Evolutionary conservation across 106 monocot genomes (phyloP).

Genomic region (Apostasia shenzhenica): DNA sequence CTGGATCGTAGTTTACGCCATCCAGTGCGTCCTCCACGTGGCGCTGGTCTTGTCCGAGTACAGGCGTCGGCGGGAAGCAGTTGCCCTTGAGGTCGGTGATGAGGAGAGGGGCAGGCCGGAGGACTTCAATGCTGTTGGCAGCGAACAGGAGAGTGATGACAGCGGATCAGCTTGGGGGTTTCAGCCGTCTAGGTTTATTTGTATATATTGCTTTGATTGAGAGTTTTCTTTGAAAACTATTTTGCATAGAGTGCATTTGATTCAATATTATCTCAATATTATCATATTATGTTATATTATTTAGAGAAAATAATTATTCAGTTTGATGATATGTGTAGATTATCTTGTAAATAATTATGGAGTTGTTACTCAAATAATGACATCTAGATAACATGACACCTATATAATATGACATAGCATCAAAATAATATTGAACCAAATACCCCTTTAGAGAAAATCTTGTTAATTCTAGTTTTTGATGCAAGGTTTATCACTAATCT

Average conservation of each 20-base stretch:
- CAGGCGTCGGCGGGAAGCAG: conserved; percentile 32
- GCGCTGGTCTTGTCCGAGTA: conserved; percentile 68
- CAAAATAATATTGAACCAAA: too few relatives aligned
- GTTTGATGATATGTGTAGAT: background rate
- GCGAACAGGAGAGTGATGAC: conserved; percentile 30
- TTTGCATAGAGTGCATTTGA: background rate
- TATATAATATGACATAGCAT: too few relatives aligned
- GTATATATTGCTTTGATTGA: background rate
- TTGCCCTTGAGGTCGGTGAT: conserved; percentile 5
- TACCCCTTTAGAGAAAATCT: background rate
- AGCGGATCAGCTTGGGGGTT: conserved; percentile 1
- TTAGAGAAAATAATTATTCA: too few relatives aligned
- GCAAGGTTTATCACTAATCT: background rate
- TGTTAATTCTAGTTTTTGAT: background rate
- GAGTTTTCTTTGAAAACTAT: background rate
- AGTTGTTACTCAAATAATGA: too few relatives aligned
- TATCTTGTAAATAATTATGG: background rate
- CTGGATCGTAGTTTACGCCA: conserved; percentile 66
- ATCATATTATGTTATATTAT: too few relatives aligned
- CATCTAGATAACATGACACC: too few relatives aligned
- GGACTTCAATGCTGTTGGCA: conserved; percentile 20
- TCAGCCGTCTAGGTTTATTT: conserved; percentile 19
- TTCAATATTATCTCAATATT: background rate
- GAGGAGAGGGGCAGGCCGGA: background rate
- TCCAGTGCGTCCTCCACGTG: conserved; percentile 73